Evolutionary conservation across 371 early-diverging fungal species (phyloP), one percentile per base, ranked within the genome.

Genomic region (Neoconidiobolus thromboides): DNA sequence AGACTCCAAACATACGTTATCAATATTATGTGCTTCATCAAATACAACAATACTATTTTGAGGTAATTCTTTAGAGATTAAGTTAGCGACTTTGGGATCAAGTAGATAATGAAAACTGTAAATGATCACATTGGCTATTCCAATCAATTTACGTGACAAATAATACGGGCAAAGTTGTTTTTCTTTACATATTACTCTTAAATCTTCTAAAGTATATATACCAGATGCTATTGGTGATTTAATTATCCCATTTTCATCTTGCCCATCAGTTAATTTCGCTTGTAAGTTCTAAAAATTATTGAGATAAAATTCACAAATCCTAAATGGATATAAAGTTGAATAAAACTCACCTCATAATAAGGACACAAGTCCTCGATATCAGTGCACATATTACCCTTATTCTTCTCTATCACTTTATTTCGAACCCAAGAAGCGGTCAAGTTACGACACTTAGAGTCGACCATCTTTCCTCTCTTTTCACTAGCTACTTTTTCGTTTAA

Each of bases 1-100:
- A 1, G 96, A 86, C 62, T 99, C 99, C 48, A 99, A 95, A 71
- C 99, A 99, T 2, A 93, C 96, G 73, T 92, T 93, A 72, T 96
- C 97, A 61, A 99, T 99, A 68, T 99, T 99, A 75, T 99, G 99
- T 1, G 99, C 99, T 69, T 99, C 99, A 73, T 99, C 99, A 78
- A 99, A 99, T 2, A 99, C 92, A 3, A 99, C 91, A 59, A 99
- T 94, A 58, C 85, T 80, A 61, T 99, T 91, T 67, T 84, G 86
- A n/a, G 88, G 81, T 39, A 99, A 63, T 62, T 96, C 93, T 70
- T 84, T 86, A 0, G 93, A 92, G 4, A 99, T 91, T 52, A 98
- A 70, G 43, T 96, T 94, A 9, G 96, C 97, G 3, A 99, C 96
- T 73, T 95, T 93, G 14, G 99, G 99, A 72, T 99, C 99, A 58